Evolutionary conservation across 2,329 filamentous ascomycete genomes (phyloP), one percentile per base, ranked within the genome.

Genomic region (Capronia americana): DNA sequence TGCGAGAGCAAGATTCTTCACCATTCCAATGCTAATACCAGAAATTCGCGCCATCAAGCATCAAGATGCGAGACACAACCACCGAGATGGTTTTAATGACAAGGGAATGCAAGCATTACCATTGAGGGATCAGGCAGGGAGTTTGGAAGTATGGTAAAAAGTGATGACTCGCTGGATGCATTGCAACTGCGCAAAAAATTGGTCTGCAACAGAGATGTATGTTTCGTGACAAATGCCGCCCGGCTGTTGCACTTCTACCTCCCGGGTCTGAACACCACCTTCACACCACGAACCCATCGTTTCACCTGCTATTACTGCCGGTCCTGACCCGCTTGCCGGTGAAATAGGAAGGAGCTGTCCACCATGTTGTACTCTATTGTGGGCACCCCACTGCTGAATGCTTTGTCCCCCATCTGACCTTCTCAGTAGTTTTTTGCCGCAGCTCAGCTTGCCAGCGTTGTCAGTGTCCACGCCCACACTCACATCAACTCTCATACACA

Each of bases 341-440:
- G 48, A 28, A 28, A 17, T 20, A 30, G 11, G 28, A 55, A n/a
- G n/a, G 53, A 34, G 26, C 17, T 55, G 28, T 30, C n/a, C 28
- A n/a, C 11, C 17, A 55, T 55, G 53, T n/a, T 55, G 53, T 55
- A 11, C 7, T 28, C 28, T 55, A 61, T 12, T 24, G 58, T 61
- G 30, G 26, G 46, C 14, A 14, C 51, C n/a, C 28, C 46, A 10
- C 5, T 17, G 8, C 14, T 55, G 28, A 28, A 14, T 32, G 20
- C 6, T 28, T 8, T 53, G n/a, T n/a, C 30, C 23, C 50, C 23
- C 6, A 30, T 17, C 58, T 61, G 30, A 61, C 58, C 17, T 6
- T 46, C 10, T 41, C 20, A 10, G 46, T 38, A 61, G 58, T 12
- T 53, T 7, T 12, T 61, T 23, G 14, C 30, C 20, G 58, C 30